phyloP scores from a whole-genome alignment of 2,329 filamentous ascomycete species.

The Neurospora crassa region DNA sequence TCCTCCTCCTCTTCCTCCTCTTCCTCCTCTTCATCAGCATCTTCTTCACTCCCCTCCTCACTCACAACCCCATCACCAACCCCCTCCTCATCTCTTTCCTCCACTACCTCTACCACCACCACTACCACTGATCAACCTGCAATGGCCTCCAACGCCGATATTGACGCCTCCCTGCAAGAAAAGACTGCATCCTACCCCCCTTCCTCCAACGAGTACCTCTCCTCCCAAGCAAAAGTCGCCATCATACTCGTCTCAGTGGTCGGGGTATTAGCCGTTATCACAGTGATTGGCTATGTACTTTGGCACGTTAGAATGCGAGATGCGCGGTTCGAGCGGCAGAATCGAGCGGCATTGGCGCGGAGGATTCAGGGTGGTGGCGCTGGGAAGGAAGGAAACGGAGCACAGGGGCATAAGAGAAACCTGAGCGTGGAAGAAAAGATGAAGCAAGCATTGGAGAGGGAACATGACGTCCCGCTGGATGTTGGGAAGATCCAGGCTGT shows the following conservation, averaged over 20 bases:
- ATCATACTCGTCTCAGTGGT: neutral
- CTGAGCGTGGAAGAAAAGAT: neutral
- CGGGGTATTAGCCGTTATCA: neutral
- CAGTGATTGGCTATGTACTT: neutral
- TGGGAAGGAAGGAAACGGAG: neutral
- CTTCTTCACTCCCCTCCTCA: neutral
- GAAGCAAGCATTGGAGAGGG: neutral
- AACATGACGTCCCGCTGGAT: neutral
- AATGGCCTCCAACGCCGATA: neutral
- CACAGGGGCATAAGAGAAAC: neutral
- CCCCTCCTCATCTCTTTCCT: neutral
- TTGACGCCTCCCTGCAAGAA: neutral
- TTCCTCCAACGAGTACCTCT: neutral
- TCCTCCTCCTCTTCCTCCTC: neutral
- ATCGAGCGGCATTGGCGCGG: neutral
- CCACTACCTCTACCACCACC: neutral
- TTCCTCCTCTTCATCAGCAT: neutral
- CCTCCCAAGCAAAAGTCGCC: neutral
- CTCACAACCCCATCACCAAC: neutral
- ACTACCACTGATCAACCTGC: neutral
- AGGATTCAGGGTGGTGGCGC: neutral
- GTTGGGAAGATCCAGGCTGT: neutral
- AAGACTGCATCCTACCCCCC: neutral
- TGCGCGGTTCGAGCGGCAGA: neutral
- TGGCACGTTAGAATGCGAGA: neutral